These are phyloP conservation scores for Syncephalastrum contaminatum DNA, from an alignment of 371 early-diverging fungal species.

Conservation along the genomic window DNA sequence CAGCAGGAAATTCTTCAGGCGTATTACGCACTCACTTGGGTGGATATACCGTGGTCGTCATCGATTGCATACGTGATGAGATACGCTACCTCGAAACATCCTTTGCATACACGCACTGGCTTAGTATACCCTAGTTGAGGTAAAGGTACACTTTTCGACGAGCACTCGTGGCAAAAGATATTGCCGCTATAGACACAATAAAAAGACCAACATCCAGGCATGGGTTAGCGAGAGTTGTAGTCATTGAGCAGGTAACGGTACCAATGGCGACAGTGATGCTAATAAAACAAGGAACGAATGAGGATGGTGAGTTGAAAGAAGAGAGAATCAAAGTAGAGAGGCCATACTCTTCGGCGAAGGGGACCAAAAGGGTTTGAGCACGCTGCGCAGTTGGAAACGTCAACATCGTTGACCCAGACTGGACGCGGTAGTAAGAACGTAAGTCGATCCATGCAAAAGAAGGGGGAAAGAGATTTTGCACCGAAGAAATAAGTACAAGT, in stretches of 20 bases:
- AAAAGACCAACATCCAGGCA: neutral
- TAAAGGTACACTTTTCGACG: slow-evolving; percentile 53
- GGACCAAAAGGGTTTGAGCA: slow-evolving; percentile 44
- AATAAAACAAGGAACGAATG: neutral
- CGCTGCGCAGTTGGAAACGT: slow-evolving; percentile 36
- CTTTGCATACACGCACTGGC: slow-evolving; percentile 61
- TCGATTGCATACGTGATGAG: slow-evolving; percentile 61
- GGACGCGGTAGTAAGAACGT: slow-evolving; percentile 52
- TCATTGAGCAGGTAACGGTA: slow-evolving; percentile 14
- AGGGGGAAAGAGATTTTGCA: too few relatives aligned
- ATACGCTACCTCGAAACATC: slow-evolving; percentile 65
- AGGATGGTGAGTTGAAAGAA: neutral
- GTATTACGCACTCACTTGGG: slow-evolving; percentile 47
- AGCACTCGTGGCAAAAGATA: slow-evolving; percentile 64
- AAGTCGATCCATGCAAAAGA: slow-evolving; percentile 14
- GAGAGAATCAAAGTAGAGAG: neutral
- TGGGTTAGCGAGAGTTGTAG: too few relatives aligned
- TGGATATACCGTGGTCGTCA: slow-evolving; percentile 59
- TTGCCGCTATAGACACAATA: slow-evolving; percentile 45
- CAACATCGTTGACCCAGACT: slow-evolving; percentile 50
- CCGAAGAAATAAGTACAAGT: too few relatives aligned
- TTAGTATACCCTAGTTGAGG: slow-evolving; percentile 63
- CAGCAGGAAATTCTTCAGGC: neutral
- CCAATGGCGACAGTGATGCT: slow-evolving; percentile 74
- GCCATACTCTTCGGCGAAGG: slow-evolving; percentile 45